Base-by-base conservation (phyloP, 345 rosid species). In the Ceriops zippeliana region DNA sequence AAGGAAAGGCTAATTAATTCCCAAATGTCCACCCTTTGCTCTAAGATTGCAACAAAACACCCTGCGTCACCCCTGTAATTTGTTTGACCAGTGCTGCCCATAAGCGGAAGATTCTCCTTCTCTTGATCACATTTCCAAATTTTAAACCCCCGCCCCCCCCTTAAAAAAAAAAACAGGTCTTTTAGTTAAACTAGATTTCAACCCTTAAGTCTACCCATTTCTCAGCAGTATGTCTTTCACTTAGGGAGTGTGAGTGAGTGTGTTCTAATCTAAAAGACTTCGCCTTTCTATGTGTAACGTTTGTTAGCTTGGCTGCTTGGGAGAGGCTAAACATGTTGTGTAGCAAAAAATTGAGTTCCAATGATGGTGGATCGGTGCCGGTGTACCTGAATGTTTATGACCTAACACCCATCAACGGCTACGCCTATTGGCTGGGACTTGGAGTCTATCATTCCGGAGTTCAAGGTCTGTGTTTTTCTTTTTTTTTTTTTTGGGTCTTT, bases 381-480 rank as follows among this genome's bases (percentile, higher is more conserved):
- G 99, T 95, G 62, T 81, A 84, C 79, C 96, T 95, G 27, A 95
- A 95, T 62, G 99, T 95, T 13, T 95, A 95, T 73, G 99, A 95
- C 84, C 92, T 95, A 64, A 95, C 99, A 47, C 90, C 98, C 31
- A 68, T 89, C 52, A 95, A 95, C 85, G 99, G 96, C 64, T 95
- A 91, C 66, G 96, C 97, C 57, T 91, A 91, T 68, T 95, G 99
- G 99, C 70, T 95, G 67, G 99, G 99, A 28, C 98, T 95, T 60
- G 98, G 99, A 15, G 98, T 87, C 53, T 92, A 92, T 70, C 98
- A 96, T 80, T 96, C 99, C 37, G 99, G 99, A 8, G 96, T 96
- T 70, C 89, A 96, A 96, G 99, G 99, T 96, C 71, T 28, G 84
- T 79, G 16, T 26, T 22, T 51, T 51, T 24, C 13, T 58, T 28